Conservation (phyloP, 2,329 filamentous ascomycete species). For the Tolypocladium inflatum region DNA sequence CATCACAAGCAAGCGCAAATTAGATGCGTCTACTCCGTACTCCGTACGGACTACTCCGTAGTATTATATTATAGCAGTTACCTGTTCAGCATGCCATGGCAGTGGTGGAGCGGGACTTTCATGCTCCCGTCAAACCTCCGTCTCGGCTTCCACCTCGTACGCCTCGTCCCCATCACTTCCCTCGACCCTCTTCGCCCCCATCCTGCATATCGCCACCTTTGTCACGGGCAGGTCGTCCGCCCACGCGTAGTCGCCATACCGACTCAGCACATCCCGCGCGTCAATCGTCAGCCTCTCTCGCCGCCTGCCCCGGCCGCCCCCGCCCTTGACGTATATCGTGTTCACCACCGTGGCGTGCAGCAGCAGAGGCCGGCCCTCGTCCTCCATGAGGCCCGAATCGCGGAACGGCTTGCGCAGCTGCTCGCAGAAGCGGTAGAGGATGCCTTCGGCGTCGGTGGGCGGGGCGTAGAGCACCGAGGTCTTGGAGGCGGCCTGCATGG, state of each 20-base stretch:
- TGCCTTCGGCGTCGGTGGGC: slow-evolving; percentile 42
- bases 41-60: too few relatives aligned
- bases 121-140: slow-evolving; percentile 17
- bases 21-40: too few relatives aligned
- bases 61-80: too few relatives aligned
- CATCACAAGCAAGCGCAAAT: too few relatives aligned
- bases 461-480: slow-evolving; percentile 57
- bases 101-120: too few relatives aligned
- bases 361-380: slow-evolving; percentile 50
- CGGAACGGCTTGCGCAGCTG: slow-evolving; percentile 44
- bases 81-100: too few relatives aligned
- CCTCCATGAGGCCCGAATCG: slow-evolving; percentile 46
- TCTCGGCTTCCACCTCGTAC: slow-evolving; percentile 44
- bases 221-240: slow-evolving; percentile 58
- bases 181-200: slow-evolving; percentile 66
- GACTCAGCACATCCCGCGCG: slow-evolving; percentile 43
- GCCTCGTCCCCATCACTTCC: slow-evolving; percentile 38
- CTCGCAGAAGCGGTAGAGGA: slow-evolving; percentile 48
- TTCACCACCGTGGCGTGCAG: slow-evolving; percentile 83
- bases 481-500: slow-evolving; percentile 49
- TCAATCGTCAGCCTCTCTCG: slow-evolving; percentile 39
- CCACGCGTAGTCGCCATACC: slow-evolving; percentile 61
- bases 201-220: slow-evolving; percentile 68
- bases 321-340: slow-evolving; percentile 61
- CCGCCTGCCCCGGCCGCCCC: slow-evolving; percentile 17